phyloP scores from a whole-genome alignment of 768 basidiomycete genomes.

The Agaricus sinodeliciosus region DNA sequence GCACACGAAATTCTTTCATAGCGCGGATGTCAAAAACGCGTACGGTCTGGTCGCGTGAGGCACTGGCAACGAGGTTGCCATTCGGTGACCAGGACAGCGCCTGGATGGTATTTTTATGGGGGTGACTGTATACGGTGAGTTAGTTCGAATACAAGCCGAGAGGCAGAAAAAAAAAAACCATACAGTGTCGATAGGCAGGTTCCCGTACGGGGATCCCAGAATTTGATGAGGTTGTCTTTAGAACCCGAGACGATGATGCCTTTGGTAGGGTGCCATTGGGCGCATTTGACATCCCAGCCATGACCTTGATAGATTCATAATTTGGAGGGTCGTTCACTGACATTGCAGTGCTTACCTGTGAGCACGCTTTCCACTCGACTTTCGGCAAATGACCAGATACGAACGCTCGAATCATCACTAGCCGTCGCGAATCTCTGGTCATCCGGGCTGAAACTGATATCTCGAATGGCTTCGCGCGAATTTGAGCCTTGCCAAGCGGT shows the following conservation, averaged over 20 bases:
- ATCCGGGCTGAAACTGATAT: constrained; percentile 87
- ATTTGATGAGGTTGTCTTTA: constrained; percentile 98
- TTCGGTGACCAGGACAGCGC: constrained; percentile 91
- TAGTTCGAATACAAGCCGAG: neutral
- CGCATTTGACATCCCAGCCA: constrained; percentile 98
- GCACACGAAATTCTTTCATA: constrained; percentile 89
- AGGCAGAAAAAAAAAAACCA: constrained; percentile 20
- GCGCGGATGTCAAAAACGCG: constrained; percentile 97
- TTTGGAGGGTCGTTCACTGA: neutral
- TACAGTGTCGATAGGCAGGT: constrained; percentile 88
- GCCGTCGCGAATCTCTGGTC: constrained; percentile 91
- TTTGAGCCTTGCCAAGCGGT: constrained; percentile 87
- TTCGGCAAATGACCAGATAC: constrained; percentile 94
- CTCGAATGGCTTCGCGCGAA: constrained; percentile 87
- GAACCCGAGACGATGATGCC: constrained; percentile 92
- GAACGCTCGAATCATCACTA: constrained; percentile 91
- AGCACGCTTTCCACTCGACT: constrained; percentile 83
- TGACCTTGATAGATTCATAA: constrained; percentile 52
- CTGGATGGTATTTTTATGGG: constrained; percentile 97
- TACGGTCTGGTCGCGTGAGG: constrained; percentile 90
- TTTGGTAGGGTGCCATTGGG: constrained; percentile 98
- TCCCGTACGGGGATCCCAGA: constrained; percentile 97
- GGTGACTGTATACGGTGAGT: constrained; percentile 51
- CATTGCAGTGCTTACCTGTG: constrained; percentile 48
- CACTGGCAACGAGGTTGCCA: constrained; percentile 90